A percentile compares a stretch with the other conserved stretches of the same genome.
Conservation (phyloP, 345 rosid genomes). For the Fremontodendron californicum region DNA sequence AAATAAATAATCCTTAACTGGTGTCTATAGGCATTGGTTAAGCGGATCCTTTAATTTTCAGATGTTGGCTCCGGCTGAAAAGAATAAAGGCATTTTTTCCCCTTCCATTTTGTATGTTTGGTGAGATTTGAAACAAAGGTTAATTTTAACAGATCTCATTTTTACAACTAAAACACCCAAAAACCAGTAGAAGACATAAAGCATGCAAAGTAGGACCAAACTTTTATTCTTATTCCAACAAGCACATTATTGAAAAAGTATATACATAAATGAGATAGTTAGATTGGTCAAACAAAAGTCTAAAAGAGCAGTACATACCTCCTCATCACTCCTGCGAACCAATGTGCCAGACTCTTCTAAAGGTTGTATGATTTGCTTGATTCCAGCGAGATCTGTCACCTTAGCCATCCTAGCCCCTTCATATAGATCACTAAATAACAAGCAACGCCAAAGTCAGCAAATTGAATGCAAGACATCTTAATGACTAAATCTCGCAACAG, state of each 20-base stretch:
- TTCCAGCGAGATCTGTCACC: slow-evolving; percentile 66
- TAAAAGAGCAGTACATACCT: slow-evolving; percentile 42
- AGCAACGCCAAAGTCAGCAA: slow-evolving; percentile 17
- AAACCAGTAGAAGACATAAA: neutral
- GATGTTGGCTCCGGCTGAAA: neutral
- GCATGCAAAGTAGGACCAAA: neutral
- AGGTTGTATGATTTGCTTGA: slow-evolving; percentile 66
- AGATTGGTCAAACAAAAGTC: slow-evolving; percentile 3
- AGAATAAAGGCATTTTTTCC: neutral
- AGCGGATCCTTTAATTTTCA: neutral
- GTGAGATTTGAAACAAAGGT: neutral
- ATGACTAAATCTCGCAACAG: neutral
- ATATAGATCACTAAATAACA: slow-evolving; percentile 64
- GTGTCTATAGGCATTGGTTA: too few relatives aligned
- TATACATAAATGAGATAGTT: neutral
- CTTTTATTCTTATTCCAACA: neutral
- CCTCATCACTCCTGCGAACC: slow-evolving; percentile 66
- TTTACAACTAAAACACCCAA: neutral
- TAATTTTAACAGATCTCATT: neutral
- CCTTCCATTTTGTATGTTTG: neutral
- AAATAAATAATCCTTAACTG: too few relatives aligned
- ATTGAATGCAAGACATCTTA: slow-evolving; percentile 2
- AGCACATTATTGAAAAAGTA: neutral
- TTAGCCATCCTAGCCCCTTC: slow-evolving; percentile 86
- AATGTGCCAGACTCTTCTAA: slow-evolving; percentile 67